These are phyloP conservation scores for Protomyces arabidopsidicola DNA, from an alignment of 1,139 yeast genomes.

Conservation along the genomic window DNA sequence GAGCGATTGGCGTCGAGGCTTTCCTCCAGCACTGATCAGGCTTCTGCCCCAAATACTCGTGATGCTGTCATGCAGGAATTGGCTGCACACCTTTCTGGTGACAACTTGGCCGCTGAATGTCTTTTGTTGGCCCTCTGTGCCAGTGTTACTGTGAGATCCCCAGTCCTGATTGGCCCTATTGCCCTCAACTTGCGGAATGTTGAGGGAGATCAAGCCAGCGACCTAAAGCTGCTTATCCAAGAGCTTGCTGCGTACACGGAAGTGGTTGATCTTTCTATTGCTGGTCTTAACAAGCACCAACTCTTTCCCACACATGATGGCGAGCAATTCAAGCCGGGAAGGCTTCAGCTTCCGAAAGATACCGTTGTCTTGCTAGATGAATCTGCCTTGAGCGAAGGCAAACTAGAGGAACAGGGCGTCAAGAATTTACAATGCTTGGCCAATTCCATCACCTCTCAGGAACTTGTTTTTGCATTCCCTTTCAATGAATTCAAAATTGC, in stretches of 20 bases:
- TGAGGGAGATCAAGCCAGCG: neutral
- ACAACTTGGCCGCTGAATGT: slow-evolving; percentile 26
- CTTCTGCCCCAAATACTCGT: slow-evolving; percentile 2
- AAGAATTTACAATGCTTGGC: slow-evolving; percentile 27
- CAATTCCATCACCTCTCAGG: slow-evolving; percentile 21
- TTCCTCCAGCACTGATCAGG: neutral
- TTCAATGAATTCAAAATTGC: slow-evolving; percentile 29
- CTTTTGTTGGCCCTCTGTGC: slow-evolving; percentile 20
- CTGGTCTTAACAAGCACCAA: slow-evolving; percentile 20
- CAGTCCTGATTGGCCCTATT: slow-evolving; percentile 25
- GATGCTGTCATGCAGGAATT: slow-evolving; percentile 13
- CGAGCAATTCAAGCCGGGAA: slow-evolving; percentile 26
- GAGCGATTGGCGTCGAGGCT: slow-evolving; percentile 6
- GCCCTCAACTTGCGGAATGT: slow-evolving; percentile 25
- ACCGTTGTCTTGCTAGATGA: slow-evolving; percentile 28
- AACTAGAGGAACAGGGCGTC: slow-evolving; percentile 29
- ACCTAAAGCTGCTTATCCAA: neutral
- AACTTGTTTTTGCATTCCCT: slow-evolving; percentile 27
- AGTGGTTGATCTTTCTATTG: slow-evolving; percentile 20
- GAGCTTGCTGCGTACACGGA: slow-evolving; percentile 6
- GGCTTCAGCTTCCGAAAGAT: slow-evolving; percentile 28
- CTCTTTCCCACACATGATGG: slow-evolving; percentile 30
- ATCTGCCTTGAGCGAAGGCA: slow-evolving; percentile 28
- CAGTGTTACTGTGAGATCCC: slow-evolving; percentile 20
- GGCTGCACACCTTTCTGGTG: slow-evolving; percentile 21